These are phyloP conservation scores for Trichocomaceae sp. DNA, from an alignment of 2,329 filamentous ascomycete genomes.

Conservation along the genomic window DNA sequence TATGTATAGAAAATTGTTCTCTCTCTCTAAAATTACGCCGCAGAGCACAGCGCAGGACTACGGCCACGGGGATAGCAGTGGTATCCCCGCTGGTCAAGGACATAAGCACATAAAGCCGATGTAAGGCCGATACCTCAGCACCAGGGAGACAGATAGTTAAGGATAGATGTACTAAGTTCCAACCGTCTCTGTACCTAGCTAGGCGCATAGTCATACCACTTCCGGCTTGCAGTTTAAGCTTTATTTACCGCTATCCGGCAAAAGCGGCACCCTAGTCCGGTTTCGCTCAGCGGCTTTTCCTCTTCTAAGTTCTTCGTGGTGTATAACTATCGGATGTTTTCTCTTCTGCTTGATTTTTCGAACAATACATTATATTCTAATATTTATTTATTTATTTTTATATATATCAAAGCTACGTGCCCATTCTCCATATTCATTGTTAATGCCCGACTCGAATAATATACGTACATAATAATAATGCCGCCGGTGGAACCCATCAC, in stretches of 20 bases:
- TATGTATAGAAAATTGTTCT: too few relatives aligned
- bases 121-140: too few relatives aligned
- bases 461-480: neutral
- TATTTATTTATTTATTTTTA: neutral
- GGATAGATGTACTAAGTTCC: too few relatives aligned
- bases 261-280: neutral
- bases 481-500: slow-evolving; percentile 3
- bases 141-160: too few relatives aligned
- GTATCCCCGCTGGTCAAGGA: too few relatives aligned
- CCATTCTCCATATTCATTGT: neutral
- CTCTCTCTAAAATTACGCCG: too few relatives aligned
- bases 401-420: neutral
- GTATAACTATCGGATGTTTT: neutral
- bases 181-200: too few relatives aligned
- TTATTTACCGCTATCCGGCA: neutral
- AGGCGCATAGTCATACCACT: neutral
- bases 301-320: neutral
- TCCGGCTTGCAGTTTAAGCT: neutral
- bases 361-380: neutral
- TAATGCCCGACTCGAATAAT: neutral
- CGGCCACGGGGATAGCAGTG: too few relatives aligned
- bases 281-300: neutral
- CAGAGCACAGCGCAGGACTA: too few relatives aligned
- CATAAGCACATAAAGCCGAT: too few relatives aligned
- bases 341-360: neutral